Evolutionary conservation across 2,329 filamentous ascomycete species (phyloP).

Genomic region (Trichoderma citrinoviride): DNA sequence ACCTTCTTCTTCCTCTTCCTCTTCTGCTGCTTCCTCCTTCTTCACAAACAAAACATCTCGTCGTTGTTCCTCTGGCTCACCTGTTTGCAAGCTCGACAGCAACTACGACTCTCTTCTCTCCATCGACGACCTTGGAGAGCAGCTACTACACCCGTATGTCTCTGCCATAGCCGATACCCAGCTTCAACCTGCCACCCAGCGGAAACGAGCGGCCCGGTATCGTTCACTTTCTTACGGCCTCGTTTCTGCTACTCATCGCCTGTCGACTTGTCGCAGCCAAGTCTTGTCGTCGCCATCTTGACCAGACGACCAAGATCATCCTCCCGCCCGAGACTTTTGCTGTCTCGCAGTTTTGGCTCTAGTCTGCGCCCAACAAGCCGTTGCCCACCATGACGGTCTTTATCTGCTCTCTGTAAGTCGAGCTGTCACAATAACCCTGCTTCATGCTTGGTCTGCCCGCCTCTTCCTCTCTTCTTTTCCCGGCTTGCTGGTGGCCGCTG

Average conservation of each 20-base stretch:
- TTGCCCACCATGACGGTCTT: slow-evolving; percentile 41
- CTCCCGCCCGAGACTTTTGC: background rate
- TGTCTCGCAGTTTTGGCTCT: background rate
- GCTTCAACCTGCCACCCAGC: slow-evolving; percentile 5
- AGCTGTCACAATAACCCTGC: background rate
- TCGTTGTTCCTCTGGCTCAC: too few relatives aligned
- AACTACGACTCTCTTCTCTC: background rate
- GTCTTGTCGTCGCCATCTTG: background rate
- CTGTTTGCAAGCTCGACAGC: background rate
- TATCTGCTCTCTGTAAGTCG: slow-evolving; percentile 42
- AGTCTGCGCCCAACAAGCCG: background rate
- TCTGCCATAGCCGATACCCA: slow-evolving; percentile 10
- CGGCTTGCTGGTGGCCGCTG: background rate
- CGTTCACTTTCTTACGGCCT: slow-evolving; percentile 13
- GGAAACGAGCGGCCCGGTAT: slow-evolving; percentile 1
- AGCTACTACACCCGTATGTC: slow-evolving; percentile 8
- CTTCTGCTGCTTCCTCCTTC: background rate
- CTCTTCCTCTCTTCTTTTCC: background rate
- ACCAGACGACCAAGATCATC: background rate
- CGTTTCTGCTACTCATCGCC: background rate
- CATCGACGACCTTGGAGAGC: background rate
- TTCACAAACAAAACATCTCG: background rate
- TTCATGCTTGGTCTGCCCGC: background rate
- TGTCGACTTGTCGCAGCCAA: background rate
- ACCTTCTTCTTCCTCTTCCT: background rate